Conservation (phyloP, 441 rosid genomes). For the Kokia cookei region DNA sequence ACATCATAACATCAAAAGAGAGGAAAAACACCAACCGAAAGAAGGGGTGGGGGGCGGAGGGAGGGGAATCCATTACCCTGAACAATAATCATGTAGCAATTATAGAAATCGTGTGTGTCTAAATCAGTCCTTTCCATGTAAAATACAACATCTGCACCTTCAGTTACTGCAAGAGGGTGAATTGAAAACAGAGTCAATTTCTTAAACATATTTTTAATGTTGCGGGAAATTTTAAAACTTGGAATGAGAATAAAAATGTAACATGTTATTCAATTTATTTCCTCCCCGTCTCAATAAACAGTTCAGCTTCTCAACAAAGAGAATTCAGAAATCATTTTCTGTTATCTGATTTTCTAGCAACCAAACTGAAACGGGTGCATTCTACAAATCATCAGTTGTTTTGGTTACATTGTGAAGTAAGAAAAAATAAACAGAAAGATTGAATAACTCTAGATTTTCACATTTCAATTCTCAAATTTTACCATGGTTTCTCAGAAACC, state of each 20-base stretch:
- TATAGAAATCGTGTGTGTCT: constrained; percentile 36
- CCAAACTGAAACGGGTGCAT: neutral
- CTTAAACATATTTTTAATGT: neutral
- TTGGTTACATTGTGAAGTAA: neutral
- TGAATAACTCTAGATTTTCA: neutral
- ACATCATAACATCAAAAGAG: neutral
- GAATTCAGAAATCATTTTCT: neutral
- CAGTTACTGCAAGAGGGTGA: constrained; percentile 46
- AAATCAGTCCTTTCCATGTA: constrained; percentile 53
- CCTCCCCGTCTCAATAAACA: neutral
- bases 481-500: neutral
- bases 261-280: neutral
- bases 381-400: neutral
- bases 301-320: neutral
- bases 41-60: too few relatives aligned
- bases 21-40: neutral
- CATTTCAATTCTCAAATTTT: neutral
- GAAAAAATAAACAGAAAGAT: neutral
- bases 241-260: neutral
- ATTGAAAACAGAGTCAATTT: constrained; percentile 2
- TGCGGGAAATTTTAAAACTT: constrained; percentile 2
- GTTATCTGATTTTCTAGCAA: neutral
- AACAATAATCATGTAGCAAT: constrained; percentile 64
- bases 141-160: constrained; percentile 68
- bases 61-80: constrained; percentile 44